phyloP scores from a whole-genome alignment of 2,329 filamentous ascomycete species.

The Penicillium fuscoglaucum region DNA sequence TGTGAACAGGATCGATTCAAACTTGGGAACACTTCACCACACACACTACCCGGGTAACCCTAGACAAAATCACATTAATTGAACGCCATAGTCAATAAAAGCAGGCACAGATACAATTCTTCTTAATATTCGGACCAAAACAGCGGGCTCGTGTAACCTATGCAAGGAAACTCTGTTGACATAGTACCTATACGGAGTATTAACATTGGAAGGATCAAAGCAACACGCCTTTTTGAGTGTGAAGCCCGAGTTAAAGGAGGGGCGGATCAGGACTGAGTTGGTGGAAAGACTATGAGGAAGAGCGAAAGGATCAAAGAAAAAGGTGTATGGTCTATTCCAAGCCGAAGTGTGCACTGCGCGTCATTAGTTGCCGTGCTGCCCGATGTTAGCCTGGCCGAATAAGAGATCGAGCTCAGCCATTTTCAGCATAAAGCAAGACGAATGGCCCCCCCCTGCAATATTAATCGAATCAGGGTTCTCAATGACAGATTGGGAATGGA shows the following conservation, averaged over 20 bases:
- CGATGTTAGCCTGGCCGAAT: slow-evolving; percentile 15
- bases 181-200: background rate
- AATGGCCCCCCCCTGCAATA: background rate
- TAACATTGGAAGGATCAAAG: background rate
- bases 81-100: background rate
- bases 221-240: background rate
- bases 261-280: slow-evolving; percentile 16
- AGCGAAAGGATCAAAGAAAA: background rate
- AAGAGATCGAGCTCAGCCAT: background rate
- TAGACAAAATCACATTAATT: background rate
- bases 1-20: background rate
- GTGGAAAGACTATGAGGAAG: slow-evolving; percentile 18
- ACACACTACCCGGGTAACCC: background rate
- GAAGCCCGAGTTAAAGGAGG: slow-evolving; percentile 12
- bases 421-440: background rate
- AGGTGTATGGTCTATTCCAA: slow-evolving; percentile 5
- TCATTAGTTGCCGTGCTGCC: slow-evolving; percentile 23
- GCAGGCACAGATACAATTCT: background rate
- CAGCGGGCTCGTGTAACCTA: slow-evolving; percentile 18
- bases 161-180: slow-evolving; percentile 10
- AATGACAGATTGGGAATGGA: background rate
- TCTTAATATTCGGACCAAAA: slow-evolving; percentile 12
- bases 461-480: background rate
- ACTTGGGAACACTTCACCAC: background rate
- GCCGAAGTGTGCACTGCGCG: slow-evolving; percentile 14